These are phyloP conservation scores for Gastrolobium bilobum DNA, from an alignment of 306 rosid genomes.

Conservation along the genomic window DNA sequence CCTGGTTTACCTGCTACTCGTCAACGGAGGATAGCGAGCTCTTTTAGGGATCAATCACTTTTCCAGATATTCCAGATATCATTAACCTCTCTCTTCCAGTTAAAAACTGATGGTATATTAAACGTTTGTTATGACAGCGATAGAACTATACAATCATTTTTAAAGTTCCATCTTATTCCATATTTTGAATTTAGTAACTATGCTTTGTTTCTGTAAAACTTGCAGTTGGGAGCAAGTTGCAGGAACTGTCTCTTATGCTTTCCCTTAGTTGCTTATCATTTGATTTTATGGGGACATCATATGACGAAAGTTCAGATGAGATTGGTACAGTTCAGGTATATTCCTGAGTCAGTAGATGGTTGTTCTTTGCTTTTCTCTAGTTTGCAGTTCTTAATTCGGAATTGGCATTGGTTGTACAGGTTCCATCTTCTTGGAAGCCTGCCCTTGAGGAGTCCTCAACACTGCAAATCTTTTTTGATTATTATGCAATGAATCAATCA, in stretches of 20 bases:
- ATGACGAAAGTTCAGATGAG: constrained; percentile 68
- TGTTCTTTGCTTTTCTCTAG: constrained; percentile 20
- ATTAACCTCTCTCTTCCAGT: constrained; percentile 56
- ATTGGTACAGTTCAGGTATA: constrained; percentile 63
- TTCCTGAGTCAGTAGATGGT: constrained; percentile 22
- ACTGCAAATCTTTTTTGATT: constrained; percentile 61
- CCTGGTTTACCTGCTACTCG: constrained; percentile 57
- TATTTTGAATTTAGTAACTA: constrained; percentile 38
- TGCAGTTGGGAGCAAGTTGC: constrained; percentile 64
- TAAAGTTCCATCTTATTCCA: neutral
- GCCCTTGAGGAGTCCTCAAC: constrained; percentile 58
- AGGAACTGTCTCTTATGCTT: constrained; percentile 56
- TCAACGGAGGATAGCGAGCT: constrained; percentile 61
- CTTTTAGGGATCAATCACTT: constrained; percentile 60
- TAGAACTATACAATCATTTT: constrained; percentile 26
- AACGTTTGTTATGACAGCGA: constrained; percentile 27
- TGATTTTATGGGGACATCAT: constrained; percentile 66
- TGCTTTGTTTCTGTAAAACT: constrained; percentile 35
- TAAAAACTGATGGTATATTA: constrained; percentile 57
- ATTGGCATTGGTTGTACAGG: constrained; percentile 41
- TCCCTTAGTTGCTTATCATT: constrained; percentile 56
- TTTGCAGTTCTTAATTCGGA: constrained; percentile 40
- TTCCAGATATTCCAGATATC: constrained; percentile 60
- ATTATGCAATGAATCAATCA: constrained; percentile 58
- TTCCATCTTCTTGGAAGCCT: constrained; percentile 59